Evolutionary conservation across 352 stramenopile species (phyloP), one percentile per base, ranked within the genome.

Genomic region (Blastocystis hominis): DNA sequence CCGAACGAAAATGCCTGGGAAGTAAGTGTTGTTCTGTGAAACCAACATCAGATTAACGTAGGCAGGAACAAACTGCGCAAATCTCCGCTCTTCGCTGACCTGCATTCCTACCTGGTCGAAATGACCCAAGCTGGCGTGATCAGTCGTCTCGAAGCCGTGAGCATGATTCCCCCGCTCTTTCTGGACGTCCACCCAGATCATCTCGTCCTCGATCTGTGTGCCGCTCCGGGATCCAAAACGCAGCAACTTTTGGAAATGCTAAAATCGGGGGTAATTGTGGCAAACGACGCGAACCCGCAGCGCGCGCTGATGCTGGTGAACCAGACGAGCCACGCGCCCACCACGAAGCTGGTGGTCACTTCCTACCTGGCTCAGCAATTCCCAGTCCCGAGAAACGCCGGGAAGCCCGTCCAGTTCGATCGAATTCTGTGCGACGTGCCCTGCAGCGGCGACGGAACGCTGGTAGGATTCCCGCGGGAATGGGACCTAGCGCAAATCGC

Each of bases 291-390:
- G 90, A 94, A 98, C 90, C 90, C 94, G 44, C 97, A 98, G 91
- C 92, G 97, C 42, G 95, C 96, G 0, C 98, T 98, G 91, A 98
- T 99, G 95, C 93, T 99, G n/a, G 94, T 97, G 54, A 95, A 98
- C 90, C 96, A 92, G 76, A 86, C 76, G 2, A 61, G 63, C 54
- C 59, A 86, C 63, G n/a, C 77, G 24, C 66, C 94, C 76, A 98
- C 94, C 86, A 94, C 94, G 7, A 93, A 93, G 7, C 88, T 98
- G 2, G 91, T 98, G 75, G 94, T 98, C 55, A 98, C 96, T 44
- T 95, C 92, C 88, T 95, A 97, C 86, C 93, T 98, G 89, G 97
- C 94, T 6, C 93, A 98, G 90, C 93, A 95, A 68, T 97, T 98
- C 79, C 96, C 96, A 47, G 94, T 95, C 69, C 89, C 97, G 13